phyloP scores from a whole-genome alignment of 768 basidiomycete species.

The Gloeostereum incarnatum region DNA sequence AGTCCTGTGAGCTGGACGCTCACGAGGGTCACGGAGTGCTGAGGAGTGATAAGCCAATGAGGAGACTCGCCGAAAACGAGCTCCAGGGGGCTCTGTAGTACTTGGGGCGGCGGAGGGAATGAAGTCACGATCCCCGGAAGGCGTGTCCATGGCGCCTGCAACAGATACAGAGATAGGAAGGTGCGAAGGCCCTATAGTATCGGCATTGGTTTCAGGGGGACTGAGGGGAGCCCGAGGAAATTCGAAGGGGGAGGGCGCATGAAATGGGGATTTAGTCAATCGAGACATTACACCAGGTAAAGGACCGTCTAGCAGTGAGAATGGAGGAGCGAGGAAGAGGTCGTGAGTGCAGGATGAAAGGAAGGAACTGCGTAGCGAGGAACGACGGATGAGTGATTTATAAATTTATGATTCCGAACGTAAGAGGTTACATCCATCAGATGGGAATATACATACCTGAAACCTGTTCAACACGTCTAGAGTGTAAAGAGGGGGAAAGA shows the following conservation, averaged over 20 bases:
- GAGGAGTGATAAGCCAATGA: constrained; percentile 49
- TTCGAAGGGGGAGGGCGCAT: constrained; percentile 35
- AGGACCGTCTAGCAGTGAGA: constrained; percentile 7
- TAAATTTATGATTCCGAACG: constrained; percentile 3
- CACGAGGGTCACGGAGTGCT: constrained; percentile 31
- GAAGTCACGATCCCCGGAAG: constrained; percentile 8
- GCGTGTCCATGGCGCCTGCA: constrained; percentile 7
- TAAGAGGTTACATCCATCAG: too few relatives aligned
- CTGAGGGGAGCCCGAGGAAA: constrained; percentile 30
- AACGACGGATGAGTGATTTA: constrained; percentile 5
- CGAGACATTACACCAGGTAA: constrained; percentile 26
- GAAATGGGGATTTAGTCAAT: constrained; percentile 29
- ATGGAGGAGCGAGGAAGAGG: constrained; percentile 7
- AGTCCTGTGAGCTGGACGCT: constrained; percentile 26
- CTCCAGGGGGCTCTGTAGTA: constrained; percentile 19
- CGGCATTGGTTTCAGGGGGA: constrained; percentile 30
- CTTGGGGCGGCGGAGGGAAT: constrained; percentile 9
- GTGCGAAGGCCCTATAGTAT: constrained; percentile 10
- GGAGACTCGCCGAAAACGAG: constrained; percentile 34
- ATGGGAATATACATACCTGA: constrained; percentile 6
- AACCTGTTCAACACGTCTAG: too few relatives aligned
- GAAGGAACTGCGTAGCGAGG: constrained; percentile 2
- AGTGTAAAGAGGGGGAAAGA: not conserved
- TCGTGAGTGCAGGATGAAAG: constrained; percentile 4
- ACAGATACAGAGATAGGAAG: constrained; percentile 5